Evolutionary conservation across 192 early-diverging fungal species (phyloP), one percentile per base, ranked within the genome.

Genomic region (Coemansia sp.): DNA sequence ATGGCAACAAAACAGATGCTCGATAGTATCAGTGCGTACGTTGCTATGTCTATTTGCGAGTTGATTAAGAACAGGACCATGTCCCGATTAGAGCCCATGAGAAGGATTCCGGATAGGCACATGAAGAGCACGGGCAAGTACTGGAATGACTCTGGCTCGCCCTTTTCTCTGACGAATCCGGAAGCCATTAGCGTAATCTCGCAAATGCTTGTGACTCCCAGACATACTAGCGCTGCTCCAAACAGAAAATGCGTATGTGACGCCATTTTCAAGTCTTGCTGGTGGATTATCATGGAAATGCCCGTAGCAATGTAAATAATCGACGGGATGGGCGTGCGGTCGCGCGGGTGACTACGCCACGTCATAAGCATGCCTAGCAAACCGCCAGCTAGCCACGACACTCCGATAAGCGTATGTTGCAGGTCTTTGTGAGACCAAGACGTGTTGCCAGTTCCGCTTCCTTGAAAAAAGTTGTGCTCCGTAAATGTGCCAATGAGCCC

Each of bases 41-140:
- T 85, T 24, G 73, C 62, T 15, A 85, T 46, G 32, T 89, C 89
- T 36, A 87, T 59, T 3, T 45, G 59, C 27, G 68, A 70, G 45
- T 76, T 70, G 53, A 74, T 60, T 43, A 90, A 51, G 40, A 79
- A 67, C 1, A 62, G 46, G 11, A 90, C 39, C 68, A 87, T 86
- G 45, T 90, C 84, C 53, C 87, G 86, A 42, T 87, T 88, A 0
- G 88, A 77, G 27, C 86, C 87, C 89, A 89, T 90, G 59, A 90
- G 84, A 12, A 84, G 56, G 6, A 89, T 73, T 12, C 89, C 89
- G 24, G 88, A 84, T 19, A 87, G 49, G 20, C 85, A 81, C 71
- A 89, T 64, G 29, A 82, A 81, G 25, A 77, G 67, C 31, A 69
- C 45, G 0, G 81, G 61, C 6, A 79, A n/a, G 37, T 74, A 82